These are phyloP conservation scores for Rhizopogon vulgaris DNA, from an alignment of 768 basidiomycete species.

Conservation along the genomic window DNA sequence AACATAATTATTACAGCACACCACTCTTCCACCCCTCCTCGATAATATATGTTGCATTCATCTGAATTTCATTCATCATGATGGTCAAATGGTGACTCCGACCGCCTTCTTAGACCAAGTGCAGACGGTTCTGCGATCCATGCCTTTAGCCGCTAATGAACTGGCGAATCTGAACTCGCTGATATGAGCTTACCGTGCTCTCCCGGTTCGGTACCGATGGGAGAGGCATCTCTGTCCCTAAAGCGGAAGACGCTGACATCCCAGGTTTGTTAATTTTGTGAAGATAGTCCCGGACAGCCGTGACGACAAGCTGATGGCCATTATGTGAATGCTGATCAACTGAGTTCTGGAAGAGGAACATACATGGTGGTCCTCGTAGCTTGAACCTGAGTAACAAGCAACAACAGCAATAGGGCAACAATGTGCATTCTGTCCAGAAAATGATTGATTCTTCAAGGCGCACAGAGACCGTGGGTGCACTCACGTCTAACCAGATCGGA, in stretches of 20 bases:
- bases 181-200: constrained; percentile 21
- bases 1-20: neutral
- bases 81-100: constrained; percentile 36
- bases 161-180: constrained; percentile 18
- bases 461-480: constrained; percentile 5
- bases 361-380: constrained; percentile 74
- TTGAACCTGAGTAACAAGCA: constrained; percentile 78
- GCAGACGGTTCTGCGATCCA: constrained; percentile 28
- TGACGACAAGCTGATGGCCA: constrained; percentile 48
- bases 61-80: constrained; percentile 22
- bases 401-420: constrained; percentile 77
- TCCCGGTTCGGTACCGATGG: constrained; percentile 23
- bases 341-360: constrained; percentile 18
- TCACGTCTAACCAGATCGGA: constrained; percentile 80
- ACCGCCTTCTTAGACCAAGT: constrained; percentile 29
- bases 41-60: constrained; percentile 15
- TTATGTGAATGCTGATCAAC: neutral
- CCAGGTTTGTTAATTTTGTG: constrained; percentile 41
- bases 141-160: constrained; percentile 24
- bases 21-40: neutral
- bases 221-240: constrained; percentile 24
- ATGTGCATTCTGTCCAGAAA: constrained; percentile 55
- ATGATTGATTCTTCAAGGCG: constrained; percentile 3
- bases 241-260: constrained; percentile 19
- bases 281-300: constrained; percentile 63